Evolutionary conservation across 176 grass and related monocot species (phyloP).

Genomic region (Poa annua): DNA sequence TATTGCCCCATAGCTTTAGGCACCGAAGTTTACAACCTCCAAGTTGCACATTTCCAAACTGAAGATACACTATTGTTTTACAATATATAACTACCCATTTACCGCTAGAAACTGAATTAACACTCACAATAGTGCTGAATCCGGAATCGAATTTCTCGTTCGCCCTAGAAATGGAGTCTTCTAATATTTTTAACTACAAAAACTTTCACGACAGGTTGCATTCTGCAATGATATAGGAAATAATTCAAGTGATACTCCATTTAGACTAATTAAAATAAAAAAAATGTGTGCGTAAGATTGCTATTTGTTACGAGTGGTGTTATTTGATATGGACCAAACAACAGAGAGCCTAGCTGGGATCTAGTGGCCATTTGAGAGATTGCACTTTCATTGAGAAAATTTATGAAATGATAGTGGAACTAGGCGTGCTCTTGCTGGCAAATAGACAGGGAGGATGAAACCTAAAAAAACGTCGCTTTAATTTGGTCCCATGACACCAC

Average conservation of each 20-base stretch:
- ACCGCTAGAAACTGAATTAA: neutral
- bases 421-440: constrained; percentile 12
- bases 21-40: neutral
- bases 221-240: neutral
- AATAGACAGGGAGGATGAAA: constrained; percentile 33
- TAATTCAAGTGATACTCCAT: neutral
- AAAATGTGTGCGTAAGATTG: neutral
- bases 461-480: constrained; percentile 50
- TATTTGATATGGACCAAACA: constrained; percentile 6
- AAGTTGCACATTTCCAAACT: neutral
- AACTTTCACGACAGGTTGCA: too few relatives aligned
- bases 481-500: constrained; percentile 45
- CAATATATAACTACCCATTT: neutral
- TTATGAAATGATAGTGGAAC: neutral
- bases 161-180: neutral
- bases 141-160: neutral
- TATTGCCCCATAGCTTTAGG: neutral
- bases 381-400: neutral
- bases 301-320: neutral
- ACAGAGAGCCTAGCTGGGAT: neutral
- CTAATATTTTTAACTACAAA: neutral
- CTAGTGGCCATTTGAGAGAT: constrained; percentile 4
- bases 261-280: too few relatives aligned
- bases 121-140: neutral
- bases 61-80: neutral